phyloP scores from a whole-genome alignment of 257 asterid genomes.

The Solanum habrochaites region DNA sequence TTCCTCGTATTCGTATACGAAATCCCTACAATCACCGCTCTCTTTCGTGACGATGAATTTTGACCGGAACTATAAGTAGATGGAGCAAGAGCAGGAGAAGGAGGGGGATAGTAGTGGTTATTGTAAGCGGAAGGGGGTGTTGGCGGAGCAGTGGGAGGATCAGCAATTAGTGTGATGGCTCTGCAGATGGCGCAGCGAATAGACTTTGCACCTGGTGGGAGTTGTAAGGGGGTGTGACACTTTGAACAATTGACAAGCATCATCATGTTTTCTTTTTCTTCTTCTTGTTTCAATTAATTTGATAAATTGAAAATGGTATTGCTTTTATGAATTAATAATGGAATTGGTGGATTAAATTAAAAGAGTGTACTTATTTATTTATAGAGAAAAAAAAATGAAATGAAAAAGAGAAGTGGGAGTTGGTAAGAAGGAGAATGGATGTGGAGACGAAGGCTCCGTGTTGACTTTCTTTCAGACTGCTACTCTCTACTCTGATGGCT shows the following conservation, averaged over 20 bases:
- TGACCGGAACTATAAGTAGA: slow-evolving; percentile 36
- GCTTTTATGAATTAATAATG: background rate
- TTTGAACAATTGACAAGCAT: slow-evolving; percentile 71
- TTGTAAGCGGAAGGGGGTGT: slow-evolving; percentile 10
- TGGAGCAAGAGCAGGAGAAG: background rate
- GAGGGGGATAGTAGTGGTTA: background rate
- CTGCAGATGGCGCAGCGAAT: slow-evolving; percentile 77
- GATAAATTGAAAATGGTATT: background rate
- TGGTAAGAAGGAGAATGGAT: background rate
- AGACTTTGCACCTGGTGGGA: slow-evolving; percentile 73
- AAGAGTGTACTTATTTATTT: background rate
- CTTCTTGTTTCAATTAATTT: background rate
- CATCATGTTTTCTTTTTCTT: slow-evolving; percentile 2
- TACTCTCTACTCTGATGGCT: background rate
- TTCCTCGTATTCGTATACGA: slow-evolving; percentile 39
- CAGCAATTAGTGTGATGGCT: slow-evolving; percentile 59
- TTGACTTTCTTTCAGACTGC: background rate
- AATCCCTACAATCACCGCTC: slow-evolving; percentile 77
- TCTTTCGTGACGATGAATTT: slow-evolving; percentile 35
- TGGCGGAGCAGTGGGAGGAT: slow-evolving; percentile 10
- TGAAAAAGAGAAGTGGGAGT: background rate
- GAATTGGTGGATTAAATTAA: background rate
- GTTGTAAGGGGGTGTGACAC: slow-evolving; percentile 72
- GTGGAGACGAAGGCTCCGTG: background rate
- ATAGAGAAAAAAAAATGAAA: background rate